These are phyloP conservation scores for Tricholoma matsutake DNA, from an alignment of 768 basidiomycete genomes.

Conservation along the genomic window DNA sequence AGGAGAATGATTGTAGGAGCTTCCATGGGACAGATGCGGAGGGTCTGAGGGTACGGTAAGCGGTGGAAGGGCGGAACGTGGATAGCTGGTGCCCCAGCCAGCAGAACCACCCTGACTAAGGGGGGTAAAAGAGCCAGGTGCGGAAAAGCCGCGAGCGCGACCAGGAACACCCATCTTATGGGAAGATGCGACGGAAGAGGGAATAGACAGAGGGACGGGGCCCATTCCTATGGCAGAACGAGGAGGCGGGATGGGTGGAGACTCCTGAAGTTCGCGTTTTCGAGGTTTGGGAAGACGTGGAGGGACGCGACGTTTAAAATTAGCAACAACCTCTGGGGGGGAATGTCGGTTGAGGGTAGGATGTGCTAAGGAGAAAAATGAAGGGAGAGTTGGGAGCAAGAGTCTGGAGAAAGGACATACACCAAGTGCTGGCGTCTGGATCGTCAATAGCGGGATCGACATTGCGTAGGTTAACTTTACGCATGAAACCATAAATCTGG, in stretches of 20 bases:
- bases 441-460: slow-evolving; percentile 94
- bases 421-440: slow-evolving; percentile 96
- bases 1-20: slow-evolving; percentile 58
- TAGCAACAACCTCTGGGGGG: slow-evolving; percentile 84
- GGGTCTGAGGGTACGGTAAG: slow-evolving; percentile 81
- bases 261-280: slow-evolving; percentile 72
- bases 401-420: slow-evolving; percentile 46
- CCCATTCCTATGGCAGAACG: slow-evolving; percentile 75
- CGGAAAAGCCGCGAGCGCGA: slow-evolving; percentile 77
- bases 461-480: slow-evolving; percentile 94
- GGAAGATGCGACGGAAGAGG: slow-evolving; percentile 42
- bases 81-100: slow-evolving; percentile 59
- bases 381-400: not conserved
- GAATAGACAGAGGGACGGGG: slow-evolving; percentile 62
- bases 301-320: slow-evolving; percentile 94
- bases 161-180: slow-evolving; percentile 47
- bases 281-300: slow-evolving; percentile 87
- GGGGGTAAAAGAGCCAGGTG: slow-evolving; percentile 77
- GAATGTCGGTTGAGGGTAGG: slow-evolving; percentile 90
- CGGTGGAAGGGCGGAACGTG: slow-evolving; percentile 70
- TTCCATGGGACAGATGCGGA: slow-evolving; percentile 54
- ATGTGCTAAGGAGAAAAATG: slow-evolving; percentile 56
- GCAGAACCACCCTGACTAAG: slow-evolving; percentile 55
- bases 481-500: slow-evolving; percentile 98
- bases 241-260: slow-evolving; percentile 69